Evolutionary conservation across 2,329 filamentous ascomycete species (phyloP), one percentile per base, ranked within the genome.

Genomic region (Alternaria sp.): DNA sequence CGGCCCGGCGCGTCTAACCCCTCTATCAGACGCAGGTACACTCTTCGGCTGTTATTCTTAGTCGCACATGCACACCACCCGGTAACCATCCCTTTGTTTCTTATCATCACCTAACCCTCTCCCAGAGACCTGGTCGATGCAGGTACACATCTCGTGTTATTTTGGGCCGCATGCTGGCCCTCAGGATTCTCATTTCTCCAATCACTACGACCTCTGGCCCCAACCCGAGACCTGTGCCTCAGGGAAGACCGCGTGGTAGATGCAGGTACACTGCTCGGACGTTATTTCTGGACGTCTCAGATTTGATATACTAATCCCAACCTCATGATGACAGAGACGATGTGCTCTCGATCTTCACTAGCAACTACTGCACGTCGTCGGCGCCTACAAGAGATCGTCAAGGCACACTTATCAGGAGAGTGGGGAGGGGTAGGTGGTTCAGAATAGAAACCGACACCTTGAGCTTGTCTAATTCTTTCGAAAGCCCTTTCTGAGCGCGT

Each of bases 21-120:
- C 66, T 72, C 62, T 62, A 68, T 62, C 61, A 66, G 49, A 72
- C 44, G 61, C 66, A 68, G 61, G 64, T 64, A 68, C 59, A 64
- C 32, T 28, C n/a, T 46, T 65, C 40, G 46, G 30, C 28, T 55
- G 32, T 60, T 67, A 68, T 65, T 69, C 67, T 69, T 69, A 67
- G 66, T 57, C 30, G 6, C 40, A 25, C 26, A 58, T 30, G 30
- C 19, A 45, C 53, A 40, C 30, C 26, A 30, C 46, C 23, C 55
- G 30, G 15, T 17, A 13, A 28, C 36, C 30, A 21, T 44, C 43
- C 40, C 43, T 47, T 26, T 23, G 19, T 56, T 10, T 15, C 26
- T 43, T 40, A 47, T 49, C 36, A 40, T 21, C 26, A 49, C n/a
- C 47, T 40, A 17, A 23, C 40, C 51, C 46, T 28, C 50, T 44